phyloP scores from a whole-genome alignment of 345 rosid genomes.

The Aegle marmelos region DNA sequence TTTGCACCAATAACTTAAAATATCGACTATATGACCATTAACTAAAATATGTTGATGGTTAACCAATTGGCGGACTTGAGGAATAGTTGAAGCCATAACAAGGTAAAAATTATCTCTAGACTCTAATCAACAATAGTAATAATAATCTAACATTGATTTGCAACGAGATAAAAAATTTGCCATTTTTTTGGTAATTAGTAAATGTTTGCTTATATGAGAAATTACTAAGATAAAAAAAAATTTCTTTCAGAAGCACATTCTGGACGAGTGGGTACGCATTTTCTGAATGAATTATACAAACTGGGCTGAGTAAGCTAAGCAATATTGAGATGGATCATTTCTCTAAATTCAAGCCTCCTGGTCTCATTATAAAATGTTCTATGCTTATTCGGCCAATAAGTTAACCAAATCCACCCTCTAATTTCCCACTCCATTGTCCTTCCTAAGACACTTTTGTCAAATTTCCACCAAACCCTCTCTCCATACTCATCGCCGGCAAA shows the following conservation, averaged over 20 bases:
- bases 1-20: too few species aligned
- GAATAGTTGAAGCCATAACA: too few species aligned
- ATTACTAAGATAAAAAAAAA: neutral
- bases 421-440: conserved; percentile 79
- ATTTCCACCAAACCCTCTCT: conserved; percentile 64
- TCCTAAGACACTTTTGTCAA: conserved; percentile 55
- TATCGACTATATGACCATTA: too few species aligned
- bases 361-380: conserved; percentile 71
- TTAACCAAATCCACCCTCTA: conserved; percentile 81
- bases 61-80: too few species aligned
- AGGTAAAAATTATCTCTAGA: too few species aligned
- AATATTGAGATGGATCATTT: conserved; percentile 51
- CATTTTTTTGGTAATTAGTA: neutral
- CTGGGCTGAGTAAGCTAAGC: conserved; percentile 15
- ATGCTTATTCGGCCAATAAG: conserved; percentile 90
- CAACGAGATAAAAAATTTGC: neutral
- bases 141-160: too few species aligned
- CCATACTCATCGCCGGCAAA: conserved; percentile 87
- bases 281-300: neutral
- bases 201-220: neutral
- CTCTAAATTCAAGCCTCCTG: conserved; percentile 69
- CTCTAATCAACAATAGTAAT: too few species aligned
- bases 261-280: neutral
- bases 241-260: neutral
- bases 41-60: too few species aligned